Percentiles rank a stretch among this genome's conserved stretches.
Evolutionary conservation across 169 alveolate species (phyloP).

Genomic region (Perkinsus olseni): DNA sequence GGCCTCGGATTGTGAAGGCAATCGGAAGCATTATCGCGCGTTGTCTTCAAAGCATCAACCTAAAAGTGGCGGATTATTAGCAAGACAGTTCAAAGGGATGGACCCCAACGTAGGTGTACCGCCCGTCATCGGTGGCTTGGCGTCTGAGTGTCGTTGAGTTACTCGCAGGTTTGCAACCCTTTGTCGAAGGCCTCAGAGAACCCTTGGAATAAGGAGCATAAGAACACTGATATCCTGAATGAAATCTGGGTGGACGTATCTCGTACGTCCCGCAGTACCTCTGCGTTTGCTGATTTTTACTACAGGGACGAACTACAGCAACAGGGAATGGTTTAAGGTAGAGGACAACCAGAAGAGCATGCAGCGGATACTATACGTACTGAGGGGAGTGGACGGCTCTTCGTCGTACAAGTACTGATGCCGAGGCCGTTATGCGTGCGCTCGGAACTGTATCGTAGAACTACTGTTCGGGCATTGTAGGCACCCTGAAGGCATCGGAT

Average conservation of each 20-base stretch:
- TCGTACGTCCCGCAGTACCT: neutral
- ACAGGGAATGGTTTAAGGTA: neutral
- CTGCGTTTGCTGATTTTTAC: too few relatives aligned
- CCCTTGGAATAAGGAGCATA: neutral
- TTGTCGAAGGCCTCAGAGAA: neutral
- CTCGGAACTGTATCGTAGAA: too few relatives aligned
- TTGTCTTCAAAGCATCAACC: neutral
- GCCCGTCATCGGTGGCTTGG: too few relatives aligned
- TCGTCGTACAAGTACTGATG: too few relatives aligned
- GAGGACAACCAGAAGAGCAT: neutral
- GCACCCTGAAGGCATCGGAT: too few relatives aligned
- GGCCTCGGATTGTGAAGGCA: neutral
- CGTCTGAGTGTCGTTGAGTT: neutral
- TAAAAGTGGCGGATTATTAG: neutral
- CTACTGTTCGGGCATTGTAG: too few relatives aligned
- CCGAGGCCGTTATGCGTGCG: too few relatives aligned
- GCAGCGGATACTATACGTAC: neutral
- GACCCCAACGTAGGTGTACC: neutral
- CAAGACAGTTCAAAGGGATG: neutral
- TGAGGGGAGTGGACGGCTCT: neutral
- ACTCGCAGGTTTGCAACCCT: neutral
- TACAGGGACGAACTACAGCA: neutral
- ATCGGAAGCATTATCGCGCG: neutral
- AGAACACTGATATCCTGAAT: neutral
- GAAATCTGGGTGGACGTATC: neutral